Conservation (phyloP, 208 protist species). For the Leishmania tarentolae region DNA sequence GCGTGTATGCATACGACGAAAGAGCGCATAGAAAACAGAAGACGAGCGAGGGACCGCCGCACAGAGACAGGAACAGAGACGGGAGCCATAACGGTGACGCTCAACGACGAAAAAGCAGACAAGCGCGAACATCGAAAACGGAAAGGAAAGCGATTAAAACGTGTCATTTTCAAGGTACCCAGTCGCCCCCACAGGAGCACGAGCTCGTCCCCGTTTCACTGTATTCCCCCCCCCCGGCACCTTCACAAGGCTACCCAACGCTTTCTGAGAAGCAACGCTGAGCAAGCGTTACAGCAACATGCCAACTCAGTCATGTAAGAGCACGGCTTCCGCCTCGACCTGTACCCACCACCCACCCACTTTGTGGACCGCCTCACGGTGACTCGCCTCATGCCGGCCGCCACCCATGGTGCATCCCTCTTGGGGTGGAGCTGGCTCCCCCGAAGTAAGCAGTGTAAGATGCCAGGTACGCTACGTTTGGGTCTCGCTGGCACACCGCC, state of each 20-base stretch:
- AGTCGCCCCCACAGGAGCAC: background rate
- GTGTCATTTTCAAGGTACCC: background rate
- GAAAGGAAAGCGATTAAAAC: background rate
- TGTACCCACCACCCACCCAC: too few relatives aligned
- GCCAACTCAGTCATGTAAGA: background rate
- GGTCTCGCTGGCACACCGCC: background rate
- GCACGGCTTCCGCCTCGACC: background rate
- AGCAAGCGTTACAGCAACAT: background rate
- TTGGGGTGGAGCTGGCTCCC: too few relatives aligned
- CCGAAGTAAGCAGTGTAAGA: background rate
- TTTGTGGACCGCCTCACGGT: background rate
- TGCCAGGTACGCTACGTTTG: background rate
- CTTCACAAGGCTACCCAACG: background rate
- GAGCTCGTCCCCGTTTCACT: background rate
- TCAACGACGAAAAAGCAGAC: too few relatives aligned
- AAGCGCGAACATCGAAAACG: too few relatives aligned
- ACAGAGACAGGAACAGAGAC: too few relatives aligned
- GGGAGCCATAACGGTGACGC: too few relatives aligned
- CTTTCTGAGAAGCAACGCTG: background rate
- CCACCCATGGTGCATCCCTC: too few relatives aligned
- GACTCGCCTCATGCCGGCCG: too few relatives aligned
- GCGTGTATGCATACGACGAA: too few relatives aligned
- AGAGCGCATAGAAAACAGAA: background rate
- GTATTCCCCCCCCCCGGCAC: too few relatives aligned
- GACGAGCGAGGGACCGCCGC: too few relatives aligned